A percentile compares a stretch with the other conserved stretches of the same genome.
phyloP scores from a whole-genome alignment of 2,329 filamentous ascomycete genomes.

The Lasiodiplodia citricola region DNA sequence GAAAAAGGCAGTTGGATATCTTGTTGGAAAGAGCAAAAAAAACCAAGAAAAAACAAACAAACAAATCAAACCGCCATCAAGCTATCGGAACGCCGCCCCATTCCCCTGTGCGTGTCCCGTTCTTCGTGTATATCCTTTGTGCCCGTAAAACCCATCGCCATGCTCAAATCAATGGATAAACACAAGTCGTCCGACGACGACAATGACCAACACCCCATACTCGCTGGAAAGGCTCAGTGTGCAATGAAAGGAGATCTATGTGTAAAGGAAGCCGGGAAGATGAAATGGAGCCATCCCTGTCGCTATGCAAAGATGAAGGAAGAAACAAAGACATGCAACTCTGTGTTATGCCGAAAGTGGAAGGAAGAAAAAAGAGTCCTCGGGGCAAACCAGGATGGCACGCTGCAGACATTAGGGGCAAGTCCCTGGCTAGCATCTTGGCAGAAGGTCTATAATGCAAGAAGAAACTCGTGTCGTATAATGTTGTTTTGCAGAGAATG shows the following conservation, averaged over 20 bases:
- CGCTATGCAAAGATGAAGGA: conserved; percentile 3
- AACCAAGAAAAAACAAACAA: neutral
- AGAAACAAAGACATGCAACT: neutral
- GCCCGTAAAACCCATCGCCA: neutral
- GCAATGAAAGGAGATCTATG: neutral
- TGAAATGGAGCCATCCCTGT: neutral
- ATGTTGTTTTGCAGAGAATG: neutral
- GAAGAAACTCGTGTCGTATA: neutral
- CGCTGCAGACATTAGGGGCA: neutral
- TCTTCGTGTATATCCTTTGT: neutral
- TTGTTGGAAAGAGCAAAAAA: neutral
- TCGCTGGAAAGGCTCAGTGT: neutral
- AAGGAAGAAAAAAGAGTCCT: neutral
- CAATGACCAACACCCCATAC: neutral
- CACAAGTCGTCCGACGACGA: neutral
- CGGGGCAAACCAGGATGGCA: neutral
- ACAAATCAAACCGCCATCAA: neutral
- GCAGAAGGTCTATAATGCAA: conserved; percentile 1
- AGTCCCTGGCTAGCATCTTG: neutral
- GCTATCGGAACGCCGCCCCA: neutral
- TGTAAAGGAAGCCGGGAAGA: neutral
- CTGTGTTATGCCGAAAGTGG: neutral
- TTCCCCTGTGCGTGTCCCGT: neutral
- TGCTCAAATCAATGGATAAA: neutral
- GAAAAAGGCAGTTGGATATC: neutral